Base-by-base conservation (phyloP, 2,329 filamentous ascomycete genomes). In the Colletotrichum eremochloae region DNA sequence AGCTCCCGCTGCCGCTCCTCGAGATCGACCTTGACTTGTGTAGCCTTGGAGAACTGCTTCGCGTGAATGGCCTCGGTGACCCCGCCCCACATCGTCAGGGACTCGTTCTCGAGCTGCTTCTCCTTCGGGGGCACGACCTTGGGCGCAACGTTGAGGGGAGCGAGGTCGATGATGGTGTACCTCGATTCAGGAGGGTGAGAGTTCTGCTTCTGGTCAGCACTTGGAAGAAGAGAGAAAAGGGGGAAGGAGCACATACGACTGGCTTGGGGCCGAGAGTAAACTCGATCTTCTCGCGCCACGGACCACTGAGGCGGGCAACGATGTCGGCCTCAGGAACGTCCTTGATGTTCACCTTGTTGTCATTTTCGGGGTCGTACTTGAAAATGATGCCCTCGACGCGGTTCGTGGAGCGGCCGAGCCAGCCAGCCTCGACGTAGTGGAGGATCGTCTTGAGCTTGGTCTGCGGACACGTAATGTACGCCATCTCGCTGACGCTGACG, bases 381-480 rank as follows among this genome's bases (percentile, higher is more conserved):
- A 97, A 99, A 67, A 98, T 88, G 67, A 98, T 90, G 24, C 96
- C 96, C 73, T 97, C 91, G 46, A 99, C 92, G 79, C 93, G 95
- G 82, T 98, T 97, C 77, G 97, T 96, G 29, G 94, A 90, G 75
- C 94, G 94, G 58, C 95, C 94, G 40, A 98, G 87, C 95, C 96
- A 99, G 62, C 95, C 95, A 77, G 98, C 96, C 78, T 98, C 96
- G 67, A 95, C 86, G 80, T 99, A 99, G 78, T 97, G 92, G 58
- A 99, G 84, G 74, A 99, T 97, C 24, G 92, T 93, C 84, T 98
- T 98, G 76, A 97, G 89, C 79, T 92, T 93, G 2, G 95, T 97
- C 84, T 95, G 92, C n/a, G 93, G 89, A 82, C 96, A 99, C 50
- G 92, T 95, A 72, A 98, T 88, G 80, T 93, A 97, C 78, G 94